A percentile compares a stretch with the other conserved stretches of the same genome.
Evolutionary conservation across 257 asterid species (phyloP).

Genomic region (Primulina tabacum): DNA sequence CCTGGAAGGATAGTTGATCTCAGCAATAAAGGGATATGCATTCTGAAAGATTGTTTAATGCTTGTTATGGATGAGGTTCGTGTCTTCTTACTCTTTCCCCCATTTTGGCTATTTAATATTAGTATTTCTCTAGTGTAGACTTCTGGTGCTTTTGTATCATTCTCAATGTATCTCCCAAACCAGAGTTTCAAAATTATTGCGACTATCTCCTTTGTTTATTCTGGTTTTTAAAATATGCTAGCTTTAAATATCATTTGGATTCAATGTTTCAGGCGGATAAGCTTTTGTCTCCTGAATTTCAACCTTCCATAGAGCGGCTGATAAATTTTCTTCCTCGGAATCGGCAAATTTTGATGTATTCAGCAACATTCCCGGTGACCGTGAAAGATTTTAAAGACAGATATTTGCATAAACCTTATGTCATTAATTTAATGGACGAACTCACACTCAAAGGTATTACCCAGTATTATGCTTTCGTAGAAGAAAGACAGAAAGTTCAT

Average conservation of each 20-base stretch:
- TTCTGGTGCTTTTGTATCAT: neutral
- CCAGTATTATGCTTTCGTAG: conserved; percentile 28
- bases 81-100: neutral
- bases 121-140: neutral
- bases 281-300: conserved; percentile 27
- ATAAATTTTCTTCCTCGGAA: conserved; percentile 21
- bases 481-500: conserved; percentile 29
- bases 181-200: neutral
- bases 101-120: neutral
- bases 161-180: neutral
- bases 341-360: conserved; percentile 25
- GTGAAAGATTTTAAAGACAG: conserved; percentile 29
- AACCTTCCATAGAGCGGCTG: conserved; percentile 26
- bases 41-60: conserved; percentile 19
- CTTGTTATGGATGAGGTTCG: conserved; percentile 30
- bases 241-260: neutral
- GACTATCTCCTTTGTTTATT: neutral
- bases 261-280: conserved; percentile 24
- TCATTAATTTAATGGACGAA: conserved; percentile 27
- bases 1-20: conserved; percentile 31
- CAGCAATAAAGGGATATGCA: conserved; percentile 22
- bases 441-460: conserved; percentile 26
- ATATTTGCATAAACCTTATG: conserved; percentile 16
- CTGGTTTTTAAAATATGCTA: too few species aligned
- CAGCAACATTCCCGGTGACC: conserved; percentile 28